Conservation (phyloP, 495 filamentous ascomycete species). For the Jackrogersella minutella region DNA sequence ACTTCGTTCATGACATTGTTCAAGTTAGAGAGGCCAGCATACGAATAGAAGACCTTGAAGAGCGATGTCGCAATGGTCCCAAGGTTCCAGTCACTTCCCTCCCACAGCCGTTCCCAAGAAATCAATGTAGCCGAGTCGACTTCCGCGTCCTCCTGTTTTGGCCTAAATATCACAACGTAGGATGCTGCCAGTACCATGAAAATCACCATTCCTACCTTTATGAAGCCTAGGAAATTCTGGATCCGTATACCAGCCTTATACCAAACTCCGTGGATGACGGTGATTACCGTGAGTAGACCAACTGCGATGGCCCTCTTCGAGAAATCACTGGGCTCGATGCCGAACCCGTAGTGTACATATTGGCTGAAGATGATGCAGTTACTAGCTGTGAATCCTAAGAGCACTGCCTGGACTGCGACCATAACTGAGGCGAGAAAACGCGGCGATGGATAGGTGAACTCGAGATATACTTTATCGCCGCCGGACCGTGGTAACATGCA, state of each 20-base stretch:
- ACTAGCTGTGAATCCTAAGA: constrained; percentile 73
- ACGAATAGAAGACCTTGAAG: constrained; percentile 79
- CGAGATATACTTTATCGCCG: constrained; percentile 79
- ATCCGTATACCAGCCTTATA: constrained; percentile 70
- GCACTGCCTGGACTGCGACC: constrained; percentile 70
- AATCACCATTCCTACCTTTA: constrained; percentile 71
- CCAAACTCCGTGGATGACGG: constrained; percentile 68
- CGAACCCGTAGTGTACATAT: constrained; percentile 71
- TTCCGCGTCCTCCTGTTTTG: constrained; percentile 31
- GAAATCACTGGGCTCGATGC: constrained; percentile 58
- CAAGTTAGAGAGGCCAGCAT: constrained; percentile 70
- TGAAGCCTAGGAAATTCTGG: constrained; percentile 70
- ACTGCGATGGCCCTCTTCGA: constrained; percentile 67
- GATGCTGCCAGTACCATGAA: constrained; percentile 70
- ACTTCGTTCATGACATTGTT: constrained; percentile 84
- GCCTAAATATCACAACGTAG: constrained; percentile 57
- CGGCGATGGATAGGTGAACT: constrained; percentile 75
- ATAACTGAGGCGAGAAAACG: constrained; percentile 74
- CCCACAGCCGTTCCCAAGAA: constrained; percentile 55
- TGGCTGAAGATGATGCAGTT: constrained; percentile 77
- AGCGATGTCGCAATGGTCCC: constrained; percentile 66
- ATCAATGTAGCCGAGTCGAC: constrained; percentile 1
- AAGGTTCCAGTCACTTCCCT: constrained; percentile 64
- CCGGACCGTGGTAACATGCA: constrained; percentile 76
- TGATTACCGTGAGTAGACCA: constrained; percentile 66